These are phyloP conservation scores for Prunus dulcis DNA, from an alignment of 306 rosid genomes.

Conservation along the genomic window DNA sequence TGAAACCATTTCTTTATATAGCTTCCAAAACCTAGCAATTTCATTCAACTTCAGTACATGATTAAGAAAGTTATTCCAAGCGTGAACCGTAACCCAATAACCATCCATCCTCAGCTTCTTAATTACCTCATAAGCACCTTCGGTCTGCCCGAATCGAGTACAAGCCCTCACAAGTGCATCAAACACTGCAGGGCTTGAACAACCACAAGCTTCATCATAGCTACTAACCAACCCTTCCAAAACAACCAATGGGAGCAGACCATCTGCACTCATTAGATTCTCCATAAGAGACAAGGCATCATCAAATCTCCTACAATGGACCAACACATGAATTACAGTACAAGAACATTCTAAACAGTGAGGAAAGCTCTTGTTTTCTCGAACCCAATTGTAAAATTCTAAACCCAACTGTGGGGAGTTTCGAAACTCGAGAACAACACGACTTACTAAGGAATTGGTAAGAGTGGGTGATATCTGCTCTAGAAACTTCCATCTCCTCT, in stretches of 20 bases:
- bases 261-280: conserved; percentile 33
- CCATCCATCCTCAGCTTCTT: conserved; percentile 32
- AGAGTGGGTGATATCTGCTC: conserved; percentile 42
- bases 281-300: conserved; percentile 43
- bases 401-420: conserved; percentile 41
- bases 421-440: conserved; percentile 46
- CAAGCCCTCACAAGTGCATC: conserved; percentile 62
- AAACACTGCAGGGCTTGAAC: conserved; percentile 40
- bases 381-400: conserved; percentile 47
- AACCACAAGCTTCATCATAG: conserved; percentile 24
- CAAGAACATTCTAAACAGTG: conserved; percentile 41
- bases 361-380: conserved; percentile 18
- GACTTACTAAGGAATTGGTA: conserved; percentile 33
- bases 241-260: conserved; percentile 33
- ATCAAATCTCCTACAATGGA: conserved; percentile 41
- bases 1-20: conserved; percentile 49
- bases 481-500: conserved; percentile 46
- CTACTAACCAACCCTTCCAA: conserved; percentile 42
- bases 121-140: conserved; percentile 52
- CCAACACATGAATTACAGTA: conserved; percentile 50
- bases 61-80: conserved; percentile 58
- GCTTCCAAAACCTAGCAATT: conserved; percentile 44
- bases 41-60: conserved; percentile 44
- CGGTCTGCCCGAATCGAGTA: conserved; percentile 35
- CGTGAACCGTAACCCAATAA: conserved; percentile 46